Evolutionary conservation across 1,284 basidiomycete species (phyloP).

Genomic region (Cryptococcus neoformans): DNA sequence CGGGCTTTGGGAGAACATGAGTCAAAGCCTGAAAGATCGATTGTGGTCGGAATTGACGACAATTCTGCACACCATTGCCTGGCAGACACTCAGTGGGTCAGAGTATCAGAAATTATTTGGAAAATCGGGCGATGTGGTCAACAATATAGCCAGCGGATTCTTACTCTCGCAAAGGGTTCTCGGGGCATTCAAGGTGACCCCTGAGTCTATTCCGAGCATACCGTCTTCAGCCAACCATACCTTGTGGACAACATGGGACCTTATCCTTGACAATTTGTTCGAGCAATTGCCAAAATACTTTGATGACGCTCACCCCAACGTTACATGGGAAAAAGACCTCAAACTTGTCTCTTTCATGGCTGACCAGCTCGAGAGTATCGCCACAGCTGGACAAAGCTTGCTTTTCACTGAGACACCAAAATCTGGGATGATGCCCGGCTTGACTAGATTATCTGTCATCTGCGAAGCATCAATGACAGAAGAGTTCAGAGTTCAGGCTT

Average conservation of each 20-base stretch:
- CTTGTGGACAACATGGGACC: conserved; percentile 38
- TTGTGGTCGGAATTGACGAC: conserved; percentile 29
- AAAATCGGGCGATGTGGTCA: conserved; percentile 25
- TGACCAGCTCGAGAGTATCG: conserved; percentile 36
- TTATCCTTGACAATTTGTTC: conserved; percentile 40
- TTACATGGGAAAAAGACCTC: conserved; percentile 25
- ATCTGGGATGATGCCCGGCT: conserved; percentile 8
- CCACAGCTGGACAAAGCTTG: conserved; percentile 13
- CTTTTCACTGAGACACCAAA: conserved; percentile 4
- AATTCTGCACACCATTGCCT: conserved; percentile 37
- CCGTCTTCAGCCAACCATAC: conserved; percentile 22
- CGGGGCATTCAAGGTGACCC: conserved; percentile 21
- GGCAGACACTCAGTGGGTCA: conserved; percentile 25
- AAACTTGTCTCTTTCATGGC: conserved; percentile 37
- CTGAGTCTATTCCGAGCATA: conserved; percentile 32
- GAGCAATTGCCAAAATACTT: conserved; percentile 35
- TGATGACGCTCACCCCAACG: conserved; percentile 11
- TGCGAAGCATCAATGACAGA: conserved; percentile 23
- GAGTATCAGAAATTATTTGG: conserved; percentile 34
- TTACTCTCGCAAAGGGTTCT: conserved; percentile 34
- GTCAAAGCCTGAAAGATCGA: conserved; percentile 18
- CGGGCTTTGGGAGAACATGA: conserved; percentile 25
- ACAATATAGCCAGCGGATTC: conserved; percentile 28
- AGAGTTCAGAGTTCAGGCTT: conserved; percentile 20
- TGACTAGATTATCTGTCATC: conserved; percentile 34